These are phyloP conservation scores for Pontederia crassipes DNA, from an alignment of 176 grass and related monocot species.

Conservation along the genomic window DNA sequence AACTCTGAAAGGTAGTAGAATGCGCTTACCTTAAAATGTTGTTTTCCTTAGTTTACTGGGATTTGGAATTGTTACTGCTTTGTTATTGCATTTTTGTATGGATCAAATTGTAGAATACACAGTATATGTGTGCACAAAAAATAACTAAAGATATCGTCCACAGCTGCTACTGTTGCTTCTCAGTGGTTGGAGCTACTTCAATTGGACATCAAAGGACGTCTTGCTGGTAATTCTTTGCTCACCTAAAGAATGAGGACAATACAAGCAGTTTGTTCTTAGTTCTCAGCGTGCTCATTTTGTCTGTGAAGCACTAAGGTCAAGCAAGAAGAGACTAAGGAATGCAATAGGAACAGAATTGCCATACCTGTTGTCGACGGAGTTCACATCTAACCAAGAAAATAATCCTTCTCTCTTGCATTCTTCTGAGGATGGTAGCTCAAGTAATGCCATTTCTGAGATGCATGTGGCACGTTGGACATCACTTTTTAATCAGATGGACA, in stretches of 20 bases:
- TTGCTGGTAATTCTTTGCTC: conserved; percentile 55
- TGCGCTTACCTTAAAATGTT: neutral
- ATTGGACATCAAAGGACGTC: conserved; percentile 86
- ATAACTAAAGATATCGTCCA: conserved; percentile 9
- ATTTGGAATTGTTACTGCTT: neutral
- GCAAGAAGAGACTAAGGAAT: conserved; percentile 26
- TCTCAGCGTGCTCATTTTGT: neutral
- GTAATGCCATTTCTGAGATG: conserved; percentile 40
- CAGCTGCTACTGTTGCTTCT: conserved; percentile 80
- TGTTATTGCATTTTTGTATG: conserved; percentile 13
- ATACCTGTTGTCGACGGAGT: conserved; percentile 67
- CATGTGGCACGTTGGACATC: conserved; percentile 73
- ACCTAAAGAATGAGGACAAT: neutral
- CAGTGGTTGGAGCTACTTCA: conserved; percentile 92
- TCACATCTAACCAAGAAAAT: conserved; percentile 56
- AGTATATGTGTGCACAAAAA: neutral
- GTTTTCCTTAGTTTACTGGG: neutral
- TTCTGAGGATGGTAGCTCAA: conserved; percentile 18
- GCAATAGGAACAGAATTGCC: conserved; percentile 56
- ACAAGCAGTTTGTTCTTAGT: conserved; percentile 23
- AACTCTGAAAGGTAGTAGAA: conserved; percentile 52
- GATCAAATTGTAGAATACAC: neutral
- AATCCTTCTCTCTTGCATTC: conserved; percentile 29
- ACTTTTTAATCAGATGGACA: conserved; percentile 91
- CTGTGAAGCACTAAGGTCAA: conserved; percentile 18